A percentile compares a stretch with the other conserved stretches of the same genome.
Evolutionary conservation across 139 green algal genomes (phyloP).

Genomic region (Ettlia oleoabundans): DNA sequence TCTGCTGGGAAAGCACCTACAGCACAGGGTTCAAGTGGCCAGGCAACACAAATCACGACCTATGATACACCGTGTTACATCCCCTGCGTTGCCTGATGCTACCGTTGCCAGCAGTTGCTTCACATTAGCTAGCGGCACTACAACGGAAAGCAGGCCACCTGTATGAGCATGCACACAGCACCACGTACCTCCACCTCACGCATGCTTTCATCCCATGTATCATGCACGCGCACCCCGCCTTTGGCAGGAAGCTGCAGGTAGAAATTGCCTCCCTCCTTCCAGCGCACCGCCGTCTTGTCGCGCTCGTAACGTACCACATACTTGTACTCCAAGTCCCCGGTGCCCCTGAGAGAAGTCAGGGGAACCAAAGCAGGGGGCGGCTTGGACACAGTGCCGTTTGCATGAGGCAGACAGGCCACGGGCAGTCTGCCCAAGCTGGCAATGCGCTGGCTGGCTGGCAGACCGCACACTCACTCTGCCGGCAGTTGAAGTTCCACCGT

Average conservation of each 20-base stretch:
- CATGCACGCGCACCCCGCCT: conserved; percentile 24
- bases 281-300: conserved; percentile 3
- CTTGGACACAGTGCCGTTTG: no score
- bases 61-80: no score
- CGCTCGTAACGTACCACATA: conserved; percentile 47
- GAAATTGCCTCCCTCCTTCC: conserved; percentile 46
- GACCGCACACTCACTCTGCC: background rate
- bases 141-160: background rate
- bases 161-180: background rate
- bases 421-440: no score
- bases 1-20: background rate
- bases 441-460: no score
- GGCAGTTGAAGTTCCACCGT: conserved; percentile 22
- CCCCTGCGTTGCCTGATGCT: no score
- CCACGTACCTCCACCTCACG: conserved; percentile 39
- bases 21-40: background rate
- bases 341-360: background rate
- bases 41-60: background rate
- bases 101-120: background rate
- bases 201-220: conserved; percentile 40
- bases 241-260: background rate
- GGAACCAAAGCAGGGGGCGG: background rate
- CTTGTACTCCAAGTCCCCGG: conserved; percentile 48
- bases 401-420: no score
- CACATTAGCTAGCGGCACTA: background rate